Evolutionary conservation across 2,329 filamentous ascomycete genomes (phyloP), one percentile per base, ranked within the genome.

Genomic region (Botryotinia convoluta): DNA sequence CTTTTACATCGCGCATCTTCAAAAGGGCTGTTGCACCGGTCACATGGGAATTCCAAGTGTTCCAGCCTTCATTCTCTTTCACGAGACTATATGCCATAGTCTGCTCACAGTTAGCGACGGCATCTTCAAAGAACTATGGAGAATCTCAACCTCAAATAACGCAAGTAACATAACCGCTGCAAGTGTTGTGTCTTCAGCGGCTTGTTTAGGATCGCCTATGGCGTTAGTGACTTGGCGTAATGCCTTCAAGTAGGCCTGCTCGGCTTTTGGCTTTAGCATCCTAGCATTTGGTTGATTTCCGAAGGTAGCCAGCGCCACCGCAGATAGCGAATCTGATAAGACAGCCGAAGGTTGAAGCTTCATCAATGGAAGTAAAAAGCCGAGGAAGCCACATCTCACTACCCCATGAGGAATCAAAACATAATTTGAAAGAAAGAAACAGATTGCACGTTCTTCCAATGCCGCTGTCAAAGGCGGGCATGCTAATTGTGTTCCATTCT

Each of bases 401-500:
- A 26, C 18, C 5, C 71, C 71, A n/a, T 69, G 71, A 32, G 63
- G 63, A n/a, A 69, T 60, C 26, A 72, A 60, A 48, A 72, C 71
- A n/a, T 72, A 72, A n/a, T 72, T 72, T 9, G 71, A 44, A 51
- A 72, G 54, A 26, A 72, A 69, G 42, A 72, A 72, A 39, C 71
- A 69, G 35, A 72, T 61, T 44, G 71, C 71, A 35, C 71, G 71
- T 48, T 72, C 71, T 45, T 72, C 71, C 26, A 72, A 48, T 39
- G 71, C 51, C 18, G 71, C 71, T 20, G 63, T 72, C 32, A 69
- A 69, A 14, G 63, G 63, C n/a, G 51, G 54, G 12, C 39, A 48
- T 35, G 68, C 32, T 10, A 54, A 51, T 14, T 69, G 63, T 22
- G 29, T 68, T 72, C 63, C 63, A 18, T 29, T 60, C 22, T 69